phyloP scores from a whole-genome alignment of 169 alveolate species.

The Toxoplasma gondii region DNA sequence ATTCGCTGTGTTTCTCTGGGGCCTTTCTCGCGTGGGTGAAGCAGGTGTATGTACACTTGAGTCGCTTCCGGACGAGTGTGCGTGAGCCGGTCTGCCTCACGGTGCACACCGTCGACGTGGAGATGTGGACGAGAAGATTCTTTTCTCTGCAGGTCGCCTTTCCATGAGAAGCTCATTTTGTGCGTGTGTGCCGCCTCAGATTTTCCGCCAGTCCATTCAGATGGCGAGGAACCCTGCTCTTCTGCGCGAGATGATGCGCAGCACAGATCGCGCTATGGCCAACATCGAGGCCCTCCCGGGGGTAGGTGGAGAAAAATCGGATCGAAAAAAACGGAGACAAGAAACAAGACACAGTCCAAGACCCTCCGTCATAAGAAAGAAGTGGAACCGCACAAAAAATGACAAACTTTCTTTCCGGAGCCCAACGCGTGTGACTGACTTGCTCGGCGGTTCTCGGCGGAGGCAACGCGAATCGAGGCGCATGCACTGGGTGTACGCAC shows the following conservation, averaged over 20 bases:
- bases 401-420: no score
- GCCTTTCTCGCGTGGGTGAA: no score
- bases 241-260: slow-evolving; percentile 77
- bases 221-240: slow-evolving; percentile 73
- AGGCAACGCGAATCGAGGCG: no score
- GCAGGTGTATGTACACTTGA: no score
- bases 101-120: background rate
- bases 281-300: slow-evolving; percentile 80
- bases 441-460: no score
- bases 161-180: background rate
- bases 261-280: slow-evolving; percentile 77
- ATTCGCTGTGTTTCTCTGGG: no score
- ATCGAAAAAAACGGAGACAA: background rate
- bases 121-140: background rate
- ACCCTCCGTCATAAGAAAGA: no score
- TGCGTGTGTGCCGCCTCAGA: background rate
- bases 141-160: background rate
- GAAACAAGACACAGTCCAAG: no score
- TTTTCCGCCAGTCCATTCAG: slow-evolving; percentile 6
- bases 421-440: no score
- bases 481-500: no score
- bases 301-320: background rate
- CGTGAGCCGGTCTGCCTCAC: background rate
- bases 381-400: no score
- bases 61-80: no score